A percentile compares a stretch with the other conserved stretches of the same genome.
These are phyloP conservation scores for Leucogyrophana mollusca DNA, from an alignment of 768 basidiomycete species.

Conservation along the genomic window DNA sequence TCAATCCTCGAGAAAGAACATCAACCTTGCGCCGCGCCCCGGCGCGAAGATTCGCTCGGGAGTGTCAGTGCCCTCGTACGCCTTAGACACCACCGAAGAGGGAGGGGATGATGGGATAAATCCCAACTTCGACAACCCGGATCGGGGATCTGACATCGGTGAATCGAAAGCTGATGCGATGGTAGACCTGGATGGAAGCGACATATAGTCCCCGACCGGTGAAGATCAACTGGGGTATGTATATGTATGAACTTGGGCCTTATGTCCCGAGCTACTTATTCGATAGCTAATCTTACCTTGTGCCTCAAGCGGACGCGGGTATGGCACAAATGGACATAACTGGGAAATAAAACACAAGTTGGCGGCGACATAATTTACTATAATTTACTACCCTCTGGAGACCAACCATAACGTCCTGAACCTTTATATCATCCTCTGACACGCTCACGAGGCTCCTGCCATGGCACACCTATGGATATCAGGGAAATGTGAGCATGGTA, in stretches of 20 bases:
- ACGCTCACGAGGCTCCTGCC: constrained; percentile 80
- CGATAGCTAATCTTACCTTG: too few species aligned
- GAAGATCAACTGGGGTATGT: too few species aligned
- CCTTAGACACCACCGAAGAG: constrained; percentile 10
- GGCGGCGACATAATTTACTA: too few species aligned
- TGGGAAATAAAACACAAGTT: too few species aligned
- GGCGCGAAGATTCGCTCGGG: constrained; percentile 66
- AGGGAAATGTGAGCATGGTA: neutral
- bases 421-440: constrained; percentile 35
- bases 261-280: too few species aligned
- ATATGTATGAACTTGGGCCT: too few species aligned
- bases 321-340: too few species aligned
- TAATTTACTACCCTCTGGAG: too few species aligned
- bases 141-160: neutral
- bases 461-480: constrained; percentile 67
- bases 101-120: constrained; percentile 4
- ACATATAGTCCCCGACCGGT: too few species aligned
- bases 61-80: constrained; percentile 41
- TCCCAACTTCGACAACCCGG: neutral
- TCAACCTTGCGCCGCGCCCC: constrained; percentile 61
- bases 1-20: constrained; percentile 48
- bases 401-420: too few species aligned
- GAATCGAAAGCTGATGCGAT: constrained; percentile 22
- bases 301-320: too few species aligned
- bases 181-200: constrained; percentile 43